phyloP scores from a whole-genome alignment of 345 rosid species.

The Physaria fendleri region DNA sequence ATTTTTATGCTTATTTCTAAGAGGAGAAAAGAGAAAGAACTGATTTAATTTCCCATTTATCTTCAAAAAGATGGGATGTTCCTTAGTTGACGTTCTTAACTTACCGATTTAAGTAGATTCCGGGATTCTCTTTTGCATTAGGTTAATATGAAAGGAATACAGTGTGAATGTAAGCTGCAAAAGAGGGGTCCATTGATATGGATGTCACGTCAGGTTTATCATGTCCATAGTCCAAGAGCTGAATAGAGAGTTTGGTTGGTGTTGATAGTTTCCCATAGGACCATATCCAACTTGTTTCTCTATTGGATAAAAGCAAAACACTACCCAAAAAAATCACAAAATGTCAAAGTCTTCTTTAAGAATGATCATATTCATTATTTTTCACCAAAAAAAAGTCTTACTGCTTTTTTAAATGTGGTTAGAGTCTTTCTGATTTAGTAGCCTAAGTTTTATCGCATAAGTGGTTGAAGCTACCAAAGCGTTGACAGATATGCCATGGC shows the following conservation, averaged over 20 bases:
- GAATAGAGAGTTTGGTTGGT: constrained; percentile 59
- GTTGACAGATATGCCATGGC: not conserved
- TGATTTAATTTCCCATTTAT: not conserved
- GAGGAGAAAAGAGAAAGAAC: constrained; percentile 12
- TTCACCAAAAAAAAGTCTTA: no score
- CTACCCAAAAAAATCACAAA: no score
- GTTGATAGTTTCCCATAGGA: constrained; percentile 42
- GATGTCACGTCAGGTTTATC: constrained; percentile 92
- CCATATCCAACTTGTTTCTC: no score
- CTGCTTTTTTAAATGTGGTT: not conserved
- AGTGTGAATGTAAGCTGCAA: constrained; percentile 66
- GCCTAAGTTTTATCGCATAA: not conserved
- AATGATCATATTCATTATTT: no score
- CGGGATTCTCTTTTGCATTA: constrained; percentile 50
- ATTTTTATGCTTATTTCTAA: constrained; percentile 59
- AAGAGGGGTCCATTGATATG: constrained; percentile 75
- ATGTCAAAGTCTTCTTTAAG: no score
- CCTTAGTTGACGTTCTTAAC: constrained; percentile 4
- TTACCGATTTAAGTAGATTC: constrained; percentile 75
- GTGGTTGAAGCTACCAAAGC: not conserved
- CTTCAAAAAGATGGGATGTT: not conserved
- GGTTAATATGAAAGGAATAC: constrained; percentile 60
- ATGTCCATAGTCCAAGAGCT: constrained; percentile 81
- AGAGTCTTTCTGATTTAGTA: not conserved
- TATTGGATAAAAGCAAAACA: no score